Evolutionary conservation across 805 yeast species (phyloP).

Genomic region (Maudiozyma turicensis): DNA sequence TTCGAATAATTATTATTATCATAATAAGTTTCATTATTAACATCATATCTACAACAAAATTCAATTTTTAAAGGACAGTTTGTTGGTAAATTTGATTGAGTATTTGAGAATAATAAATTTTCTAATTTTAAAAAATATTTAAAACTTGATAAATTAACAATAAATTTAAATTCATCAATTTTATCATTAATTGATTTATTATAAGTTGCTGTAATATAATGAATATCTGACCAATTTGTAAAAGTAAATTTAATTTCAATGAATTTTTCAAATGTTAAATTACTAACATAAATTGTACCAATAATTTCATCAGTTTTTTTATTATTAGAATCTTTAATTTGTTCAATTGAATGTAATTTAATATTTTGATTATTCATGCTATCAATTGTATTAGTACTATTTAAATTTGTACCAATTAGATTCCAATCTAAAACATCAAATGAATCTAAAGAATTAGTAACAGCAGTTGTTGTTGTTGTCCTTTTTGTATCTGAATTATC

Average conservation of each 20-base stretch:
- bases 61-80: conserved; percentile 14
- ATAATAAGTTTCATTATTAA: conserved; percentile 26
- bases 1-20: conserved; percentile 30
- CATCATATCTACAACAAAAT: conserved; percentile 28
- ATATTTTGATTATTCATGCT: conserved; percentile 5
- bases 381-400: neutral
- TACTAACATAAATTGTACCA: conserved; percentile 25
- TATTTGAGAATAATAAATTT: conserved; percentile 11
- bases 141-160: conserved; percentile 21
- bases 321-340: neutral
- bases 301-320: conserved; percentile 10
- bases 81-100: neutral
- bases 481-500: no score
- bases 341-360: conserved; percentile 13
- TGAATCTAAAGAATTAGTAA: neutral
- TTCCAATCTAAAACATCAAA: conserved; percentile 4
- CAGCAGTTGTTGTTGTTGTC: neutral
- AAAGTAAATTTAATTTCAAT: conserved; percentile 27
- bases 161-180: conserved; percentile 26
- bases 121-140: conserved; percentile 18
- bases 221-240: conserved; percentile 26
- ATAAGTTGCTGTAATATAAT: conserved; percentile 23
- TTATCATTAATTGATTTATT: conserved; percentile 17
- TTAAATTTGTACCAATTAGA: conserved; percentile 1
- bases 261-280: conserved; percentile 27